phyloP scores from a whole-genome alignment of 331 rosid species.

The Quercus lobata region DNA sequence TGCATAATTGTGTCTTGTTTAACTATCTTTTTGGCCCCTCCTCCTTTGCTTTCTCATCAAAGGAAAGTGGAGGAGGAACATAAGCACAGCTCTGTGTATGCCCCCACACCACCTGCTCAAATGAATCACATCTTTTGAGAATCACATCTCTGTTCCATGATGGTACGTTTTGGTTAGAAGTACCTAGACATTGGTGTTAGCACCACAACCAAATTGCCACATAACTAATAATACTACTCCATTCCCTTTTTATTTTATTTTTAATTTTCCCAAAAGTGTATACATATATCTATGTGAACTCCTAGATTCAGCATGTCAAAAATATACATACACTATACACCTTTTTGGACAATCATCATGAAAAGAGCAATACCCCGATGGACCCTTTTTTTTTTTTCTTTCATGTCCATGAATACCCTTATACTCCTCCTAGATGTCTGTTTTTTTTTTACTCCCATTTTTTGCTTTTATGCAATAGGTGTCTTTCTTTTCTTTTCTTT shows the following conservation, averaged over 20 bases:
- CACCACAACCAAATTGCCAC: slow-evolving; percentile 25
- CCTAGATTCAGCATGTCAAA: too few relatives aligned
- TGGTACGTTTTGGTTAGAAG: slow-evolving; percentile 44
- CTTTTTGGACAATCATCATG: too few relatives aligned
- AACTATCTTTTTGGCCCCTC: slow-evolving; percentile 47
- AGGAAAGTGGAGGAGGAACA: slow-evolving; percentile 53
- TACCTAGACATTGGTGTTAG: slow-evolving; percentile 46
- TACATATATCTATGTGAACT: too few relatives aligned
- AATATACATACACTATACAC: too few relatives aligned
- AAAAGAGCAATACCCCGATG: too few relatives aligned
- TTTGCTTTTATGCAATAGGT: too few relatives aligned
- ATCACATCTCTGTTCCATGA: slow-evolving; percentile 27
- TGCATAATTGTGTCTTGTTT: slow-evolving; percentile 66
- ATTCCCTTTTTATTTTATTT: neutral
- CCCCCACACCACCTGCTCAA: slow-evolving; percentile 49
- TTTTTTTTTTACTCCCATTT: neutral
- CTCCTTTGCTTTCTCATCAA: slow-evolving; percentile 18
- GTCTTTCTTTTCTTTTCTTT: too few relatives aligned
- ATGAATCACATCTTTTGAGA: slow-evolving; percentile 34
- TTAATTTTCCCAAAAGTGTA: too few relatives aligned
- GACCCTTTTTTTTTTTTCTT: neutral
- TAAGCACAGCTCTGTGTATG: slow-evolving; percentile 34
- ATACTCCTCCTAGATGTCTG: neutral
- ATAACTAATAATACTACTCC: neutral
- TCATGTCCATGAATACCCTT: neutral